phyloP scores from a whole-genome alignment of 148 eudicot genomes.

The Vaccinium myrtillus region DNA sequence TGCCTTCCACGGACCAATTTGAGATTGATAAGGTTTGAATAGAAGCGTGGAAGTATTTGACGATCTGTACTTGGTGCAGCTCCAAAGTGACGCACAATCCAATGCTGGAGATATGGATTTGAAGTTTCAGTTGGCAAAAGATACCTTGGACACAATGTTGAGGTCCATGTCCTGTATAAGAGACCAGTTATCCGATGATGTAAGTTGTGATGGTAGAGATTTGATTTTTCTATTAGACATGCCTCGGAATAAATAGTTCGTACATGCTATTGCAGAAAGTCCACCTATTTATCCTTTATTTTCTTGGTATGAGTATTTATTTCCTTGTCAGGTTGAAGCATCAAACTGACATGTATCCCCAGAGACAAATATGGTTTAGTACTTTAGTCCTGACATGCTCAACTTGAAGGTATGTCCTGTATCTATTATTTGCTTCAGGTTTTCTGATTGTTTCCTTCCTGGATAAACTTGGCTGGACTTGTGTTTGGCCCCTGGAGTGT shows the following conservation, averaged over 20 bases:
- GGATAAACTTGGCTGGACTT: background rate
- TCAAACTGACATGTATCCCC: conserved; percentile 14
- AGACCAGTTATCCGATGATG: conserved; percentile 36
- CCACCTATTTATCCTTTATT: background rate
- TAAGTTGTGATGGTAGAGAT: conserved; percentile 16
- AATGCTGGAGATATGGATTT: conserved; percentile 30
- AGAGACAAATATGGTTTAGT: conserved; percentile 20
- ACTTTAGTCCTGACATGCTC: background rate
- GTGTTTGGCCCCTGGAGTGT: background rate
- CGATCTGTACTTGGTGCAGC: conserved; percentile 27
- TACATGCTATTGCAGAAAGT: background rate
- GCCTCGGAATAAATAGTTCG: too few relatives aligned
- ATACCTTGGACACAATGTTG: conserved; percentile 42
- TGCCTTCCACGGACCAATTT: too few relatives aligned
- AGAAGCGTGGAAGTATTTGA: background rate
- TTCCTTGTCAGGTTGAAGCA: conserved; percentile 25
- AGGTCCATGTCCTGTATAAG: conserved; percentile 37
- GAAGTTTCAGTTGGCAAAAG: conserved; percentile 43
- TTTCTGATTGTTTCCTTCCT: conserved; percentile 9
- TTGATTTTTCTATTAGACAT: background rate
- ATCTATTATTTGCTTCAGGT: conserved; percentile 1
- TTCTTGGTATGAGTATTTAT: background rate
- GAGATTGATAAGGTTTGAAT: too few relatives aligned
- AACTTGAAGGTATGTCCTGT: conserved; percentile 10
- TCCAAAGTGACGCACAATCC: conserved; percentile 27